Conservation (phyloP, 1,284 basidiomycete genomes). For the Pulveroboletus sp. region DNA sequence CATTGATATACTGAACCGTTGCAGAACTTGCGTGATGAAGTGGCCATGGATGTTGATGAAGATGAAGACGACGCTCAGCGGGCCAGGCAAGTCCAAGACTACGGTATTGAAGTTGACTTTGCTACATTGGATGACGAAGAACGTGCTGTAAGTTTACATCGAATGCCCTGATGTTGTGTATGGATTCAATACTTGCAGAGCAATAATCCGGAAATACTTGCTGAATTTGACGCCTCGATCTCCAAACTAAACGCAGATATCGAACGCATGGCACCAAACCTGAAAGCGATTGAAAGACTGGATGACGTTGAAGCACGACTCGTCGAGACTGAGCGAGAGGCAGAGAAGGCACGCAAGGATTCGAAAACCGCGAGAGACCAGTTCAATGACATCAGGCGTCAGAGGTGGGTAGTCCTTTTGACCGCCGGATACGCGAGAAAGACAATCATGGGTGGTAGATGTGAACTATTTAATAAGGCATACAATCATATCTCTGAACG, state of each 20-base stretch:
- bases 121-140: constrained; percentile 81
- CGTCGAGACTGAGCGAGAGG: constrained; percentile 72
- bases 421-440: neutral
- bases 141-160: constrained; percentile 53
- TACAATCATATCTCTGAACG: constrained; percentile 94
- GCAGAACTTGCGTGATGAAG: constrained; percentile 78
- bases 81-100: constrained; percentile 75
- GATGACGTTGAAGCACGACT: constrained; percentile 88
- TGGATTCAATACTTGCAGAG: constrained; percentile 47
- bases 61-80: constrained; percentile 78
- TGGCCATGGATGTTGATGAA: constrained; percentile 89
- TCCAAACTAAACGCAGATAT: constrained; percentile 79
- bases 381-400: constrained; percentile 86
- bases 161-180: neutral
- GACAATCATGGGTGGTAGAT: constrained; percentile 37
- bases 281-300: constrained; percentile 94
- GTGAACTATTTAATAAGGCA: constrained; percentile 93
- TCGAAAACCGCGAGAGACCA: constrained; percentile 88
- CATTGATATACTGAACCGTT: constrained; percentile 3
- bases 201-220: constrained; percentile 64
- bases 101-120: constrained; percentile 92
- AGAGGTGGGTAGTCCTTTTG: constrained; percentile 52
- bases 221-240: constrained; percentile 80
- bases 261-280: constrained; percentile 93
- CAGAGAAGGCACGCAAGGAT: constrained; percentile 78